Percentiles rank a stretch among this genome's conserved stretches.
These are phyloP conservation scores for Thraustochytrium striatum DNA, from an alignment of 352 stramenopile genomes.

Conservation along the genomic window DNA sequence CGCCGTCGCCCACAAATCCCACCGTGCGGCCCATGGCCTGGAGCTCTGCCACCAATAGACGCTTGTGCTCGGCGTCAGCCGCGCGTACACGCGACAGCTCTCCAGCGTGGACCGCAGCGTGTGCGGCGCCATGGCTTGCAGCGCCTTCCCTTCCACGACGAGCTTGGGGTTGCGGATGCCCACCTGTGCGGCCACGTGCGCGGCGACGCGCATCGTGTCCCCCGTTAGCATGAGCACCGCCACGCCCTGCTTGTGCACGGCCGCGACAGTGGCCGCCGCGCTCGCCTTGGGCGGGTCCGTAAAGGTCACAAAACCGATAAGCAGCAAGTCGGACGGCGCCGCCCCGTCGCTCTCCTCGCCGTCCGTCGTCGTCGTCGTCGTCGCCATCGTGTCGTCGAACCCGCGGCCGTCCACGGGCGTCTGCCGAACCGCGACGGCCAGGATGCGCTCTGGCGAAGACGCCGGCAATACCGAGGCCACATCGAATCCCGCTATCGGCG, in stretches of 20 bases:
- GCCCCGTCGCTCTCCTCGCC: too few relatives aligned
- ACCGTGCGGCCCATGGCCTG: conserved; percentile 23
- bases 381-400: too few relatives aligned
- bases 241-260: background rate
- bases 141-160: conserved; percentile 1
- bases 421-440: background rate
- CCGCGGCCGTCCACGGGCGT: too few relatives aligned
- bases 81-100: conserved; percentile 28
- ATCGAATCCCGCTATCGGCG: too few relatives aligned
- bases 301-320: conserved; percentile 34
- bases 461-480: background rate
- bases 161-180: background rate
- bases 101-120: background rate
- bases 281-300: conserved; percentile 29
- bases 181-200: conserved; percentile 31
- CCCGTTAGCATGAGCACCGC: conserved; percentile 30
- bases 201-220: conserved; percentile 28
- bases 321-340: background rate
- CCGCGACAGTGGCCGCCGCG: background rate
- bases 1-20: conserved; percentile 33
- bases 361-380: too few relatives aligned
- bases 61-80: conserved; percentile 33
- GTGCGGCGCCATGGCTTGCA: background rate
- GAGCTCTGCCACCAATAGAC: conserved; percentile 14
- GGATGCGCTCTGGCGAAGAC: background rate